phyloP scores from a whole-genome alignment of 257 asterid genomes.

The Solanum medicagineum region DNA sequence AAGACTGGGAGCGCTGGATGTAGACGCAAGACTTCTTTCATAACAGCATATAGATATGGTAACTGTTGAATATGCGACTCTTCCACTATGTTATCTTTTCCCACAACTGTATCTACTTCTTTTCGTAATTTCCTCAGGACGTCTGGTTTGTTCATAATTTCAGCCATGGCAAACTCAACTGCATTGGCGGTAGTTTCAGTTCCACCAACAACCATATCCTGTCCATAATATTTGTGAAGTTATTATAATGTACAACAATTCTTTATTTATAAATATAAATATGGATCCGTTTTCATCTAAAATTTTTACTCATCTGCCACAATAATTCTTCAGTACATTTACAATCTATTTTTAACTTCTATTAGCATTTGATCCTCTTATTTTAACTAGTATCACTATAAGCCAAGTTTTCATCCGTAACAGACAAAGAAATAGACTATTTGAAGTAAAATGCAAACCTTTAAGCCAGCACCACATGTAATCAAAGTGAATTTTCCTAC shows the following conservation, averaged over 20 bases:
- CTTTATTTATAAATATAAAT: too few relatives aligned
- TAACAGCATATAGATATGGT: constrained; percentile 37
- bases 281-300: too few relatives aligned
- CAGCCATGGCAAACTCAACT: constrained; percentile 40
- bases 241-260: background rate
- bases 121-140: constrained; percentile 22
- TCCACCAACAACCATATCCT: constrained; percentile 73
- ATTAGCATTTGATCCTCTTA: background rate
- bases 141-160: constrained; percentile 48
- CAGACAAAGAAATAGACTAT: background rate
- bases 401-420: background rate
- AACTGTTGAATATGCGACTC: constrained; percentile 38
- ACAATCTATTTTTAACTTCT: too few relatives aligned
- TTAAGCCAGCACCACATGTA: background rate
- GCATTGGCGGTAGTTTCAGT: constrained; percentile 61
- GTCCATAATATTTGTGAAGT: background rate
- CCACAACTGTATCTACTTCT: constrained; percentile 37
- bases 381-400: background rate
- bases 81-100: constrained; percentile 28
- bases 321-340: too few relatives aligned
- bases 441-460: background rate
- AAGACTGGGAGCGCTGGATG: constrained; percentile 56
- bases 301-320: too few relatives aligned
- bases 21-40: constrained; percentile 43
- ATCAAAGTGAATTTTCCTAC: background rate